Evolutionary conservation across 192 early-diverging fungal species (phyloP).

Genomic region (Coemansia sp.): DNA sequence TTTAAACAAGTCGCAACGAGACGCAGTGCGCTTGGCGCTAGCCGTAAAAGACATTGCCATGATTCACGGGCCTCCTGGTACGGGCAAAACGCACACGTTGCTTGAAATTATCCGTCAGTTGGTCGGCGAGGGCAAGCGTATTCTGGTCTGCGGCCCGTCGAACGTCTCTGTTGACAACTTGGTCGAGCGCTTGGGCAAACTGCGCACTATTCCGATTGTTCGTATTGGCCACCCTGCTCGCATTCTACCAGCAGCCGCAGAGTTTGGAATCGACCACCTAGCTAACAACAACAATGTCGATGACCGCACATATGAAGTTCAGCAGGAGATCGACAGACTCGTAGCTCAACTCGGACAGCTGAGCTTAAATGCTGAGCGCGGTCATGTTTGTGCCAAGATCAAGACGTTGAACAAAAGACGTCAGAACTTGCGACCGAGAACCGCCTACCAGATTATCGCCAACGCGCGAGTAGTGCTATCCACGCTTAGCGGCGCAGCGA

Average conservation of each 20-base stretch:
- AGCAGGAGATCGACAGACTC: not conserved
- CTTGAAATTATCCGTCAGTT: slow-evolving; percentile 87
- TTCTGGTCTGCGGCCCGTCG: slow-evolving; percentile 88
- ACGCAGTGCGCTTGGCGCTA: slow-evolving; percentile 69
- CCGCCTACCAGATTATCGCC: slow-evolving; percentile 56
- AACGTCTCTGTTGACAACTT: slow-evolving; percentile 91
- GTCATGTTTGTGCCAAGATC: slow-evolving; percentile 57
- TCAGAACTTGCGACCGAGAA: slow-evolving; percentile 43
- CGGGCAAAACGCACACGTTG: slow-evolving; percentile 89
- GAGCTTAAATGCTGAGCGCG: not conserved
- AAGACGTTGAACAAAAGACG: slow-evolving; percentile 64
- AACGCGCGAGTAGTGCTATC: slow-evolving; percentile 71
- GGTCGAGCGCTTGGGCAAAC: slow-evolving; percentile 71
- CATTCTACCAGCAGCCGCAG: slow-evolving; percentile 69
- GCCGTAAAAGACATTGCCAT: slow-evolving; percentile 67
- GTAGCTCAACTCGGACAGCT: not conserved
- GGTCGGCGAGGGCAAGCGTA: slow-evolving; percentile 55
- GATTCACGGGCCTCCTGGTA: slow-evolving; percentile 86
- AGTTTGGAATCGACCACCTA: slow-evolving; percentile 60
- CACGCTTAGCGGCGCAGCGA: slow-evolving; percentile 76
- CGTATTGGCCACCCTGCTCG: slow-evolving; percentile 88
- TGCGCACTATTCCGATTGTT: slow-evolving; percentile 65
- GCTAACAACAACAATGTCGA: not conserved
- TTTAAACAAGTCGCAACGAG: slow-evolving; percentile 71
- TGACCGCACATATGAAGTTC: not conserved